Evolutionary conservation across 768 basidiomycete species (phyloP).

Genomic region (Dioszegia aurantiaca): DNA sequence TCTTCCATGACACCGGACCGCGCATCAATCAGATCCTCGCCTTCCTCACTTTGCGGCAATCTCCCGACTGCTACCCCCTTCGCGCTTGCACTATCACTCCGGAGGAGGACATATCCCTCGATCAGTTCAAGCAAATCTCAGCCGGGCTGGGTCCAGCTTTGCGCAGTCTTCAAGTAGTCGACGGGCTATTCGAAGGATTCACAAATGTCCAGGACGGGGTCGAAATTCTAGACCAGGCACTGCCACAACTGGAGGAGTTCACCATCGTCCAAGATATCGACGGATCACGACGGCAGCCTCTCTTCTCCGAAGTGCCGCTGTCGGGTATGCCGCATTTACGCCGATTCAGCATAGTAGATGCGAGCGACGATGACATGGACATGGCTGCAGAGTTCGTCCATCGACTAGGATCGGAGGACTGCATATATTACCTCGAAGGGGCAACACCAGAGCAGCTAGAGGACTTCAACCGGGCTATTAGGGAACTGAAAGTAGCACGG

Average conservation of each 20-base stretch:
- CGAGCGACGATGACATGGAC: background rate
- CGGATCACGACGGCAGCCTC: background rate
- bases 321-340: too few relatives aligned
- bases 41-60: too few relatives aligned
- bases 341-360: too few relatives aligned
- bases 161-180: background rate
- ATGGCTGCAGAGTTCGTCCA: background rate
- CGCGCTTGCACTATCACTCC: too few relatives aligned
- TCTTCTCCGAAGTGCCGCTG: too few relatives aligned
- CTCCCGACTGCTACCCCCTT: too few relatives aligned
- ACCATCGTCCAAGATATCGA: background rate
- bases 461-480: background rate
- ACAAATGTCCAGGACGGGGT: background rate
- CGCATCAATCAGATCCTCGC: too few relatives aligned
- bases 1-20: too few relatives aligned
- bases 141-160: too few relatives aligned
- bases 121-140: too few relatives aligned
- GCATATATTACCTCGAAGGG: background rate
- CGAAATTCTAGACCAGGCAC: background rate
- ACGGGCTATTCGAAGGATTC: background rate
- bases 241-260: background rate
- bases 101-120: too few relatives aligned
- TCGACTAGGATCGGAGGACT: background rate
- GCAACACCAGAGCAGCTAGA: background rate
- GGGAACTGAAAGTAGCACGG: background rate